A percentile compares a stretch with the other conserved stretches of the same genome.
Evolutionary conservation across 75 land plant species (phyloP).

Genomic region (Isoetes taiwanensis): DNA sequence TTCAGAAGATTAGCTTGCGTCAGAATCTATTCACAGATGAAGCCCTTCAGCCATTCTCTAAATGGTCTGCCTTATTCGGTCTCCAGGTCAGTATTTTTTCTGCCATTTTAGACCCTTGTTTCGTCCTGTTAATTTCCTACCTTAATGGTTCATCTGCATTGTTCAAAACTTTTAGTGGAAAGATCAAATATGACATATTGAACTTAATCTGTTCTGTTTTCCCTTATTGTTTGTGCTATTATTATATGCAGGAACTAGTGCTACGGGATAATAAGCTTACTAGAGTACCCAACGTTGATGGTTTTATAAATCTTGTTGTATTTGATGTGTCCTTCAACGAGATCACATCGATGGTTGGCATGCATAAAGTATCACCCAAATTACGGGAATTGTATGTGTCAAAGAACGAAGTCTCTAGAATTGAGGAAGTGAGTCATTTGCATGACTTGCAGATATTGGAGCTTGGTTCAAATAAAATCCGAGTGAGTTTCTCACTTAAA

Average conservation of each 20-base stretch:
- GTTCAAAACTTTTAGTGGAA: not conserved
- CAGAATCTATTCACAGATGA: slow-evolving; percentile 72
- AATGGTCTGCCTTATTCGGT: slow-evolving; percentile 46
- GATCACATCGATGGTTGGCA: slow-evolving; percentile 53
- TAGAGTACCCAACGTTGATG: slow-evolving; percentile 51
- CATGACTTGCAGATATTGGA: slow-evolving; percentile 64
- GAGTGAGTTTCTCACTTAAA: slow-evolving; percentile 31
- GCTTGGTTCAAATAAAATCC: slow-evolving; percentile 84
- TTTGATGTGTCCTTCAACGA: slow-evolving; percentile 94
- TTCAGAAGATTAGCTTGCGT: slow-evolving; percentile 64
- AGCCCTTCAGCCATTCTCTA: slow-evolving; percentile 38
- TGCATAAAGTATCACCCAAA: slow-evolving; percentile 46
- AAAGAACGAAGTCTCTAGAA: slow-evolving; percentile 67
- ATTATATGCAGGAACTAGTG: slow-evolving; percentile 75
- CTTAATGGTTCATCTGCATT: not conserved
- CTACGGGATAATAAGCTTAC: slow-evolving; percentile 77
- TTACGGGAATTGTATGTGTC: slow-evolving; percentile 82
- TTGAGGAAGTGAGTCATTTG: slow-evolving; percentile 81
- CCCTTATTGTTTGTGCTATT: not conserved
- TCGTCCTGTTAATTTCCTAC: not conserved
- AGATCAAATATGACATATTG: not conserved
- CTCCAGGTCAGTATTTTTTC: slow-evolving; percentile 38
- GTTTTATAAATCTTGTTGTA: slow-evolving; percentile 48
- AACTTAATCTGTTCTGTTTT: not conserved
- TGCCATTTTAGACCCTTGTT: not conserved